These are phyloP conservation scores for Hypoxylon sp. DNA, from an alignment of 2,329 filamentous ascomycete genomes.

Conservation along the genomic window DNA sequence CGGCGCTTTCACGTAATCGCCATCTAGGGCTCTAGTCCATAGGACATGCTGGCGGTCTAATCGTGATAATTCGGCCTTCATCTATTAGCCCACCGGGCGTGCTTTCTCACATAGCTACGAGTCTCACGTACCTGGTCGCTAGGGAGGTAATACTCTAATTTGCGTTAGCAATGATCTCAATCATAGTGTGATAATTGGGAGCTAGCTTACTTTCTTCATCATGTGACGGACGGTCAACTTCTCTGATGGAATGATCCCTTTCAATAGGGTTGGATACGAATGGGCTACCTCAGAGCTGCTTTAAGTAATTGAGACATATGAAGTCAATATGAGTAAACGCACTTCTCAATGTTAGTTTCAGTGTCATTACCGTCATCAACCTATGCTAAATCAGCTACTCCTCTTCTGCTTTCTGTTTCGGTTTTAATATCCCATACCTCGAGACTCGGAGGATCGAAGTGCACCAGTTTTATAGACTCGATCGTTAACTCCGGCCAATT, in stretches of 20 bases:
- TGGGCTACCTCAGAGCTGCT: background rate
- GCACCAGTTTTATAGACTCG: conserved; percentile 14
- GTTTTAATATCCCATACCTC: conserved; percentile 14
- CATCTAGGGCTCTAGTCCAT: conserved; percentile 24
- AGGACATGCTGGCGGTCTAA: conserved; percentile 29
- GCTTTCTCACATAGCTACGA: background rate
- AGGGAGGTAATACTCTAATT: conserved; percentile 32
- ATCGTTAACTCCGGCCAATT: conserved; percentile 17
- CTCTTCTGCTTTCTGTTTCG: background rate
- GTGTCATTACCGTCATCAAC: conserved; percentile 7
- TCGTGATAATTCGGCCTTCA: conserved; percentile 28
- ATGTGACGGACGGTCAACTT: conserved; percentile 14
- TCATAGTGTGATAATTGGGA: background rate
- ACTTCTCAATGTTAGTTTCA: conserved; percentile 9
- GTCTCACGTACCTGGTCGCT: conserved; percentile 20
- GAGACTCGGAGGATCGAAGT: conserved; percentile 23
- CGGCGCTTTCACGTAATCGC: conserved; percentile 26
- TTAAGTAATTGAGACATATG: background rate
- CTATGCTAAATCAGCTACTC: conserved; percentile 3
- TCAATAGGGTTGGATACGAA: conserved; percentile 17
- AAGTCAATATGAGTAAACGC: background rate
- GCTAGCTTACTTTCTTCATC: conserved; percentile 17
- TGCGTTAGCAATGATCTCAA: background rate
- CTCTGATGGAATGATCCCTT: conserved; percentile 6
- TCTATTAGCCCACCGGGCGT: background rate